Evolutionary conservation across 2,329 filamentous ascomycete species (phyloP).

Genomic region (Blastomyces silverae): DNA sequence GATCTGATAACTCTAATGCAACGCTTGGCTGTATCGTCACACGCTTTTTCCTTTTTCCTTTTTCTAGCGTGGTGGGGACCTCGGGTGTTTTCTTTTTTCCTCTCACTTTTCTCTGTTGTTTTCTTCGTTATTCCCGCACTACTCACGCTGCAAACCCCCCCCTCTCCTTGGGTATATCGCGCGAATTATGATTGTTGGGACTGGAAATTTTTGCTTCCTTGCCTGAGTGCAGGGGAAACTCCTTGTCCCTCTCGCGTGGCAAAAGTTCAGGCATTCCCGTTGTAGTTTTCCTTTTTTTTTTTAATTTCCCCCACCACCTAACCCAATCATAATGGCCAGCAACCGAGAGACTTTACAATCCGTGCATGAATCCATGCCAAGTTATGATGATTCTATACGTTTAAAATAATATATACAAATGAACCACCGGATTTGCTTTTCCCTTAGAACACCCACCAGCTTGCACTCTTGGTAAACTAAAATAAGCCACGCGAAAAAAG

Average conservation of each 20-base stretch:
- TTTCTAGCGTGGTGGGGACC: neutral
- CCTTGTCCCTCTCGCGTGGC: neutral
- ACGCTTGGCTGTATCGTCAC: neutral
- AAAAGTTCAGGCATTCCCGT: neutral
- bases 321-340: neutral
- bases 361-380: neutral
- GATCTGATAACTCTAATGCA: slow-evolving; percentile 12
- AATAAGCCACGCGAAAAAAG: too few species aligned
- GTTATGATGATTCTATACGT: neutral
- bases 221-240: neutral
- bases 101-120: neutral
- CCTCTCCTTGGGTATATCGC: too few species aligned
- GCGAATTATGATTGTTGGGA: too few species aligned
- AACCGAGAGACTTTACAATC: neutral
- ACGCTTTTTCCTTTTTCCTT: neutral
- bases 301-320: neutral
- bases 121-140: too few species aligned
- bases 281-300: neutral
- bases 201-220: neutral
- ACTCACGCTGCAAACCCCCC: too few species aligned
- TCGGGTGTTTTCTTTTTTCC: neutral
- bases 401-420: neutral
- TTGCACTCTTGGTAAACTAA: too few species aligned
- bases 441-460: neutral
- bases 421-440: neutral